Evolutionary conservation across 495 filamentous ascomycete species (phyloP).

Genomic region (Podospora pseudoanserina): DNA sequence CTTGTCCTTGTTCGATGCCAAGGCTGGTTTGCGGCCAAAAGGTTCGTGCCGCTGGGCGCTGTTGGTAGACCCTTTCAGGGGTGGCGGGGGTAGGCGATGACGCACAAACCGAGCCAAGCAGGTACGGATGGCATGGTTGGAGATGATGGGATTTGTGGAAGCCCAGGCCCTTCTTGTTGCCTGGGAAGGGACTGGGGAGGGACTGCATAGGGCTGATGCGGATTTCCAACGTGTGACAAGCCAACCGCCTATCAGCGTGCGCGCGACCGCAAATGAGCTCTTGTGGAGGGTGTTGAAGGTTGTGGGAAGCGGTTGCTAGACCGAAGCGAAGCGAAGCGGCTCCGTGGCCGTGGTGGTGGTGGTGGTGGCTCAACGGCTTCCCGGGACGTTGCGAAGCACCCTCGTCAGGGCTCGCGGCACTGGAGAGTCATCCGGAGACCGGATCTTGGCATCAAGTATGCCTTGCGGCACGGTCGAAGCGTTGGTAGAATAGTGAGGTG

Average conservation of each 20-base stretch:
- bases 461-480: background rate
- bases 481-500: background rate
- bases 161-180: background rate
- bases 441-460: background rate
- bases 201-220: background rate
- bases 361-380: background rate
- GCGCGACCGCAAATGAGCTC: background rate
- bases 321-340: background rate
- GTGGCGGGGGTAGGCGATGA: background rate
- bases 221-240: background rate
- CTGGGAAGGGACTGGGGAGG: background rate
- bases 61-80: background rate
- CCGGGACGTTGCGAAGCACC: background rate
- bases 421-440: background rate
- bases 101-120: background rate
- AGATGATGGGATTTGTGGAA: background rate
- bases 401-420: too few relatives aligned
- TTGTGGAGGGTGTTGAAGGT: background rate
- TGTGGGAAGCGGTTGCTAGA: background rate
- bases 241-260: background rate
- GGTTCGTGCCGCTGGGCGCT: background rate
- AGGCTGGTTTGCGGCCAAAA: background rate
- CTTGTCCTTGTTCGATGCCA: background rate
- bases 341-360: background rate
- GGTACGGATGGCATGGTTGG: background rate